Percentiles rank a stretch among this genome's conserved stretches.
Conservation (phyloP, 257 asterid species). For the Cordia subcordata region DNA sequence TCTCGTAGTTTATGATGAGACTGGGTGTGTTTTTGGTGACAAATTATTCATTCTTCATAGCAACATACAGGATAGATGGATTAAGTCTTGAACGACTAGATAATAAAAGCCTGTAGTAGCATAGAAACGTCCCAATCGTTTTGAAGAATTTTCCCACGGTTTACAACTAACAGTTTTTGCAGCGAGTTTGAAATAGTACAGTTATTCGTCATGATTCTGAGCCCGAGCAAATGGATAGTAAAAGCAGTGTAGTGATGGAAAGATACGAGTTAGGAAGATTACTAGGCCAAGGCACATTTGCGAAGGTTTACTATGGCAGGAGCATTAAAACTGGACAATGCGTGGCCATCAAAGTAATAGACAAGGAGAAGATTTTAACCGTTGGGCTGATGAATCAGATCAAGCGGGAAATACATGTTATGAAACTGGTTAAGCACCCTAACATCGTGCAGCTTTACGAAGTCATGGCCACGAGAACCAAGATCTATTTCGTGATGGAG, state of each 20-base stretch:
- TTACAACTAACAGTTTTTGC: too few species aligned
- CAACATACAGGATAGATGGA: too few species aligned
- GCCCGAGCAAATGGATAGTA: constrained; percentile 42
- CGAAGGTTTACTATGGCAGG: constrained; percentile 65
- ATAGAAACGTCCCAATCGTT: constrained; percentile 6
- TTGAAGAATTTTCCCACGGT: too few species aligned
- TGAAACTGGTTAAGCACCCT: constrained; percentile 71
- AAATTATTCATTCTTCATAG: constrained; percentile 2
- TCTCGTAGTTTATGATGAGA: constrained; percentile 24
- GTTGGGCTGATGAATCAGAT: constrained; percentile 60
- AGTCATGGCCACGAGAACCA: constrained; percentile 86
- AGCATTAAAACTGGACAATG: constrained; percentile 53
- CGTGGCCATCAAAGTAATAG: constrained; percentile 74
- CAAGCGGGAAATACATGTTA: constrained; percentile 66
- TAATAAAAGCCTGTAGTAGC: too few species aligned
- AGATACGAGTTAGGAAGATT: constrained; percentile 70
- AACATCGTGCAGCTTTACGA: constrained; percentile 62
- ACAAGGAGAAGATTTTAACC: constrained; percentile 52
- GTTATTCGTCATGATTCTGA: constrained; percentile 7
- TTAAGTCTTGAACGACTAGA: too few species aligned
- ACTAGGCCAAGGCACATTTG: constrained; percentile 83
- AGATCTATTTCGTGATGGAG: constrained; percentile 73
- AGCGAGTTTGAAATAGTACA: constrained; percentile 7
- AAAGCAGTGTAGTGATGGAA: constrained; percentile 46
- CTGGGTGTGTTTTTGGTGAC: constrained; percentile 14